Conservation (phyloP, 2,329 filamentous ascomycete genomes). For the Trichoderma gracile region DNA sequence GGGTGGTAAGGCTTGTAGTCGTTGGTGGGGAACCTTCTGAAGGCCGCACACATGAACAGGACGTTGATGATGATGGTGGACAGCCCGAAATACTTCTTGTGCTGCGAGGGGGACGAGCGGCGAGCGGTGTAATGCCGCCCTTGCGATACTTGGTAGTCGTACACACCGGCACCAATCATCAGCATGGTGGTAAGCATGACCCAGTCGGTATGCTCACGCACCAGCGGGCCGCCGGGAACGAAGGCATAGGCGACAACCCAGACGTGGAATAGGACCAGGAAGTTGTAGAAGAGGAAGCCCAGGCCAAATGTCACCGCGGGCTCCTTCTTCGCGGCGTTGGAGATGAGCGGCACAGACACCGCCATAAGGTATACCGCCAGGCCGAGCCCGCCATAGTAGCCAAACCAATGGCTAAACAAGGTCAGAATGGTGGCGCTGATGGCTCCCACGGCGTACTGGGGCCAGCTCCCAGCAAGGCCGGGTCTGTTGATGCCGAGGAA, state of each 20-base stretch:
- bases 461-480: conserved; percentile 72
- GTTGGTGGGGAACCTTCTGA: conserved; percentile 88
- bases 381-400: conserved; percentile 80
- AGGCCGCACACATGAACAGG: conserved; percentile 76
- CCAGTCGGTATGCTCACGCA: conserved; percentile 95
- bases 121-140: conserved; percentile 41
- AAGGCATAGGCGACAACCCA: conserved; percentile 99
- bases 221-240: conserved; percentile 87
- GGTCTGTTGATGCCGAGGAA: conserved; percentile 74
- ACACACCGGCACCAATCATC: conserved; percentile 80
- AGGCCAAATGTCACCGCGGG: conserved; percentile 82
- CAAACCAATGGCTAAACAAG: conserved; percentile 76
- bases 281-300: conserved; percentile 88
- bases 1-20: conserved; percentile 89
- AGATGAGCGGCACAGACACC: conserved; percentile 71
- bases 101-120: conserved; percentile 41
- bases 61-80: conserved; percentile 76
- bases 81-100: conserved; percentile 54
- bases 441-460: conserved; percentile 74
- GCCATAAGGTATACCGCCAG: conserved; percentile 81
- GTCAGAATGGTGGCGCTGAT: conserved; percentile 79
- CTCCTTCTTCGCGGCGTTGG: conserved; percentile 72
- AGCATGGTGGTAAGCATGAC: conserved; percentile 87
- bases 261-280: conserved; percentile 94
- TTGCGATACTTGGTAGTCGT: conserved; percentile 62